Evolutionary conservation across 257 asterid genomes (phyloP).

Genomic region (Nicotiana noctiflora): DNA sequence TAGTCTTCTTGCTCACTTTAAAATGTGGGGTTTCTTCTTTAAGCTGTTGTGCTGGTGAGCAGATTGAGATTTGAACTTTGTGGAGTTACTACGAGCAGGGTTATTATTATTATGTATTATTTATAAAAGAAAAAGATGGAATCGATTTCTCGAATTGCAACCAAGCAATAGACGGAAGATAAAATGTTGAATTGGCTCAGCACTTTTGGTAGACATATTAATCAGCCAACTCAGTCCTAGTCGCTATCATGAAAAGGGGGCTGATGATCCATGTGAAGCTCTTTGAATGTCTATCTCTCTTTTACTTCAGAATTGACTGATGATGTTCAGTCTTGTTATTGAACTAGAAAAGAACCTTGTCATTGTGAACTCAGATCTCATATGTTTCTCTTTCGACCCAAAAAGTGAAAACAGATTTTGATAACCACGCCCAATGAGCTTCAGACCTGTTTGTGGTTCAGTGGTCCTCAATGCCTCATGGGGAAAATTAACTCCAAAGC

Average conservation of each 20-base stretch:
- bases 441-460: too few species aligned
- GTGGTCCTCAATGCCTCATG: not conserved
- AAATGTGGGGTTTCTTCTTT: conserved; percentile 2
- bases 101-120: not conserved
- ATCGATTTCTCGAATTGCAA: not conserved
- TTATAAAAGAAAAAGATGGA: not conserved
- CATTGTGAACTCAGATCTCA: not conserved
- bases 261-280: too few species aligned
- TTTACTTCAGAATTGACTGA: not conserved
- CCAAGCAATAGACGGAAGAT: not conserved
- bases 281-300: not conserved
- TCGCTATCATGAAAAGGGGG: too few species aligned
- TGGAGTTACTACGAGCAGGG: not conserved
- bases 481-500: not conserved
- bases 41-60: not conserved
- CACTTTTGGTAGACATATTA: not conserved
- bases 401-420: not conserved
- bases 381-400: not conserved
- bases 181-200: not conserved
- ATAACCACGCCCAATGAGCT: not conserved
- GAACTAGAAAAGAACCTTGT: not conserved
- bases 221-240: not conserved
- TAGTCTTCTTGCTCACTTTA: not conserved
- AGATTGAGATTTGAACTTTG: not conserved
- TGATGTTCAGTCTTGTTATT: not conserved